Evolutionary conservation across 257 asterid genomes (phyloP).

Genomic region (Capsicum chinense): DNA sequence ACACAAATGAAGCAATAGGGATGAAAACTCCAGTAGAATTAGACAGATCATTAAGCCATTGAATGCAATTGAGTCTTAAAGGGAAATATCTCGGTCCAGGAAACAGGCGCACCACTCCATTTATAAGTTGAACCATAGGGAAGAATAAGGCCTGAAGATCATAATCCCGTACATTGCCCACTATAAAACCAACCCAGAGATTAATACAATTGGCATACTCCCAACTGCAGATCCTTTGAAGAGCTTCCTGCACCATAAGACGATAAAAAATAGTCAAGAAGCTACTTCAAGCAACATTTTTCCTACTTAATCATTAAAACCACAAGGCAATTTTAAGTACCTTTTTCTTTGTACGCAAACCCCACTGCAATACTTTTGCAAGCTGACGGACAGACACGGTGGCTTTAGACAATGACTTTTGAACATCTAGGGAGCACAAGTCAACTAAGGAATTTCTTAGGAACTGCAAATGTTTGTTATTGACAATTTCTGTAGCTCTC

Average conservation of each 20-base stretch:
- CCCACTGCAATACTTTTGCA: conserved; percentile 68
- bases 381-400: conserved; percentile 68
- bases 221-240: conserved; percentile 82
- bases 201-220: conserved; percentile 81
- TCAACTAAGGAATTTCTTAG: conserved; percentile 71
- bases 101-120: conserved; percentile 73
- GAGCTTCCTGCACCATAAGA: conserved; percentile 66
- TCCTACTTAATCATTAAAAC: conserved; percentile 14
- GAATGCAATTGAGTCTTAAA: conserved; percentile 77
- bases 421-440: conserved; percentile 75
- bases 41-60: conserved; percentile 83
- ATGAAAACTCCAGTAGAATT: conserved; percentile 70
- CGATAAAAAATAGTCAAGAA: conserved; percentile 18
- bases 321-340: conserved; percentile 40
- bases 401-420: conserved; percentile 67
- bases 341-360: conserved; percentile 71
- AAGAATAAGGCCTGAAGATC: conserved; percentile 69
- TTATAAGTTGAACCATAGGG: conserved; percentile 64
- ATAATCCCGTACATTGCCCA: conserved; percentile 56
- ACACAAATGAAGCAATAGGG: conserved; percentile 73
- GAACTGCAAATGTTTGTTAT: conserved; percentile 65
- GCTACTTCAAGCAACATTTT: conserved; percentile 22
- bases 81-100: conserved; percentile 95
- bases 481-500: conserved; percentile 61
- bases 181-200: conserved; percentile 84